Evolutionary conservation across 2,329 filamentous ascomycete genomes (phyloP).

Genomic region (Chaetomiaceae sp.): DNA sequence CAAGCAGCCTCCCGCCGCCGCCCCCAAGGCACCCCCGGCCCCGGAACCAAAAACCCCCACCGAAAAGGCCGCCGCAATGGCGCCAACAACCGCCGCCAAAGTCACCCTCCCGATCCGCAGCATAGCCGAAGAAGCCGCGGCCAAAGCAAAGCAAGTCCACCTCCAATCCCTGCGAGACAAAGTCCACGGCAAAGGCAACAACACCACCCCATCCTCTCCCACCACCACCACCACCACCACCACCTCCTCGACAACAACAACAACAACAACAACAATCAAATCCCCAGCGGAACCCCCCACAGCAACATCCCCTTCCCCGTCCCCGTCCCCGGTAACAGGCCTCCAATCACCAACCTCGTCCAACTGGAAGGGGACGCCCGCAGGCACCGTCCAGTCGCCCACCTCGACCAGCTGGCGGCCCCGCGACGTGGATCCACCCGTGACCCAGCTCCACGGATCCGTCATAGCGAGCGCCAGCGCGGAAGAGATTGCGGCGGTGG

Average conservation of each 20-base stretch:
- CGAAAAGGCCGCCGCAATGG: slow-evolving; percentile 23
- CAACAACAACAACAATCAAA: neutral
- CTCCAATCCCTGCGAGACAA: slow-evolving; percentile 52
- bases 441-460: slow-evolving; percentile 34
- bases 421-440: slow-evolving; percentile 30
- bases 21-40: slow-evolving; percentile 26
- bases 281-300: neutral
- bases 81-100: slow-evolving; percentile 23
- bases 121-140: slow-evolving; percentile 61
- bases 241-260: slow-evolving; percentile 1
- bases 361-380: slow-evolving; percentile 36
- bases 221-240: neutral
- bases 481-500: slow-evolving; percentile 39
- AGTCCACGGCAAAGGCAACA: slow-evolving; percentile 46
- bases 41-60: slow-evolving; percentile 23
- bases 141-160: slow-evolving; percentile 58
- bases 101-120: slow-evolving; percentile 45
- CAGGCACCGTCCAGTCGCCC: slow-evolving; percentile 39
- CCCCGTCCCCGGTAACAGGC: slow-evolving; percentile 17
- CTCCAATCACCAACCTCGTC: slow-evolving; percentile 45
- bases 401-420: slow-evolving; percentile 38
- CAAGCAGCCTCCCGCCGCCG: slow-evolving; percentile 34
- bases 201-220: neutral
- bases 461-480: slow-evolving; percentile 32
- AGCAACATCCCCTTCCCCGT: neutral